Evolutionary conservation across 169 alveolate species (phyloP).

Genomic region (Plasmodium gonderi): DNA sequence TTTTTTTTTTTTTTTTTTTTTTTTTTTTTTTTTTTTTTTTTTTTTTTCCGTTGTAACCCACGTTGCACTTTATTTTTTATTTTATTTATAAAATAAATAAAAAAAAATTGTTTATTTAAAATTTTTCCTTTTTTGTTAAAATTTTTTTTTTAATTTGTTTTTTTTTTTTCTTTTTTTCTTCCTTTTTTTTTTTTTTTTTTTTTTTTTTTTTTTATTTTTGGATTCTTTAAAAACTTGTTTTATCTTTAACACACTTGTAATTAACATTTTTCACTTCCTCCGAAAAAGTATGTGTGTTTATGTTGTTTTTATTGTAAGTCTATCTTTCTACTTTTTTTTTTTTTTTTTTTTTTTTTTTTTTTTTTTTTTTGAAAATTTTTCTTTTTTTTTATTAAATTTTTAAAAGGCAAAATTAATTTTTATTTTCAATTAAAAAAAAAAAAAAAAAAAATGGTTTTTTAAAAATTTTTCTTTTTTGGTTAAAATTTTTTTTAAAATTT

Average conservation of each 20-base stretch:
- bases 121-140: too few relatives aligned
- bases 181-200: too few relatives aligned
- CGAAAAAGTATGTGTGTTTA: too few relatives aligned
- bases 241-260: too few relatives aligned
- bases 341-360: slow-evolving; percentile 5
- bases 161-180: too few relatives aligned
- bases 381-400: slow-evolving; percentile 11
- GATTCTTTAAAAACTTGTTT: too few relatives aligned
- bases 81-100: not conserved
- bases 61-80: not conserved
- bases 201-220: too few relatives aligned
- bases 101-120: too few relatives aligned
- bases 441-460: not conserved
- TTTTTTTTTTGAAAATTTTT: slow-evolving; percentile 7
- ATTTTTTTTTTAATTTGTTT: too few relatives aligned
- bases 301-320: too few relatives aligned
- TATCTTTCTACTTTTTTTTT: not conserved
- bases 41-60: not conserved
- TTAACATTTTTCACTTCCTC: too few relatives aligned
- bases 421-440: not conserved
- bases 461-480: not conserved
- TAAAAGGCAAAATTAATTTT: slow-evolving; percentile 22
- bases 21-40: not conserved
- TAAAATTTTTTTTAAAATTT: slow-evolving; percentile 14
- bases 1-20: not conserved